Conservation (phyloP, 2,329 filamentous ascomycete genomes). For the Raffaelea deltoideospora region DNA sequence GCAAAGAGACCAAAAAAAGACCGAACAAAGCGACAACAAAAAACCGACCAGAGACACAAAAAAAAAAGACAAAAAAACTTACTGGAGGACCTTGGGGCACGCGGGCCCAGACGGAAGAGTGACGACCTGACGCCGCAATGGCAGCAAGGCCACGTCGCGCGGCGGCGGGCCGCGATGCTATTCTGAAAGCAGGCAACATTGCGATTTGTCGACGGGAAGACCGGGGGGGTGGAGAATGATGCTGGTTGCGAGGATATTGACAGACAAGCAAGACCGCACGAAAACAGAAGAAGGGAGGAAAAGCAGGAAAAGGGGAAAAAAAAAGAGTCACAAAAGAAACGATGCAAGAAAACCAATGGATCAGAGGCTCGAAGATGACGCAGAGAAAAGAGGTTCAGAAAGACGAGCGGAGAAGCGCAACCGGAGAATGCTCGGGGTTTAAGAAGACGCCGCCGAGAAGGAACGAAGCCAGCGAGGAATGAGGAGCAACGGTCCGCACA, state of each 20-base stretch:
- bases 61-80: no score
- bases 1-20: neutral
- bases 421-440: no score
- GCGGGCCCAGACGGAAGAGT: conserved; percentile 75
- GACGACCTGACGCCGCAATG: conserved; percentile 28
- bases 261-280: neutral
- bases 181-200: conserved; percentile 42
- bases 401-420: no score
- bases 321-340: neutral
- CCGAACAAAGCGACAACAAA: no score
- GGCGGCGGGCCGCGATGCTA: conserved; percentile 33
- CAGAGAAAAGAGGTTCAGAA: no score
- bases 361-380: no score
- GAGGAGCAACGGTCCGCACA: no score
- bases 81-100: conserved; percentile 91
- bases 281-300: neutral
- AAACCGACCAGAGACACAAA: no score
- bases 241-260: neutral
- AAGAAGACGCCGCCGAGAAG: no score
- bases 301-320: neutral
- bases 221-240: neutral
- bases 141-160: conserved; percentile 22
- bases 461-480: no score
- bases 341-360: no score
- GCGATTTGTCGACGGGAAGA: conserved; percentile 12